Conservation (phyloP, 257 asterid species). For the Eucommia ulmoides region DNA sequence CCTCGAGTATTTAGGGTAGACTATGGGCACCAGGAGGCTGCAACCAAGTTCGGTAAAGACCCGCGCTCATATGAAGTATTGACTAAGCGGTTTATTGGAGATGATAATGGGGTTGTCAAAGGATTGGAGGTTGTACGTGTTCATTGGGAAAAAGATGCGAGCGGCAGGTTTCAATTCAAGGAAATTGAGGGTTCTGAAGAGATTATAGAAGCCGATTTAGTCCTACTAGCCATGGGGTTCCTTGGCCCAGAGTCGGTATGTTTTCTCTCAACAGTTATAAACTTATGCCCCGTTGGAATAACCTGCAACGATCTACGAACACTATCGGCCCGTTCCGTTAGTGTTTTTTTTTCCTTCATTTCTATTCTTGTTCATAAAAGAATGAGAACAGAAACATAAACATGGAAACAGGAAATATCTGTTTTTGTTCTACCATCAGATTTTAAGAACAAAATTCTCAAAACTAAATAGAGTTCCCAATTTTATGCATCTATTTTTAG, state of each 20-base stretch:
- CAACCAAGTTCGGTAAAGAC: slow-evolving; percentile 85
- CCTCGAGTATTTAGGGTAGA: slow-evolving; percentile 91
- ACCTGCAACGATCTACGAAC: no score
- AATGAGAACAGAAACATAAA: no score
- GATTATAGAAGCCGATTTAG: slow-evolving; percentile 76
- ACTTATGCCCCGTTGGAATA: no score
- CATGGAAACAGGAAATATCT: no score
- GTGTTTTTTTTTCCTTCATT: no score
- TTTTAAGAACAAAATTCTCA: no score
- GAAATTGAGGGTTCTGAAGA: slow-evolving; percentile 97
- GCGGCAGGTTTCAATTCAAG: slow-evolving; percentile 75
- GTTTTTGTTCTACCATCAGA: no score
- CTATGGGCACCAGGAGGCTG: slow-evolving; percentile 96
- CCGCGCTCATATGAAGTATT: slow-evolving; percentile 93
- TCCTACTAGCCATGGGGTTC: slow-evolving; percentile 95
- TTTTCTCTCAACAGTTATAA: slow-evolving; percentile 7
- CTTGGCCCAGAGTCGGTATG: slow-evolving; percentile 95
- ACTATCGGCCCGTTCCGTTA: no score
- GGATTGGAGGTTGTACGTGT: slow-evolving; percentile 78
- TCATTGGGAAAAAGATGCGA: slow-evolving; percentile 84
- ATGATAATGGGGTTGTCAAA: slow-evolving; percentile 64
- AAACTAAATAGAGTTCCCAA: no score
- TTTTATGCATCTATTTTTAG: no score
- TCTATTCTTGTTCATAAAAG: no score
- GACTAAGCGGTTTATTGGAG: slow-evolving; percentile 85